Conservation (phyloP, 495 filamentous ascomycete genomes). For the Evansstolkia leycettana region DNA sequence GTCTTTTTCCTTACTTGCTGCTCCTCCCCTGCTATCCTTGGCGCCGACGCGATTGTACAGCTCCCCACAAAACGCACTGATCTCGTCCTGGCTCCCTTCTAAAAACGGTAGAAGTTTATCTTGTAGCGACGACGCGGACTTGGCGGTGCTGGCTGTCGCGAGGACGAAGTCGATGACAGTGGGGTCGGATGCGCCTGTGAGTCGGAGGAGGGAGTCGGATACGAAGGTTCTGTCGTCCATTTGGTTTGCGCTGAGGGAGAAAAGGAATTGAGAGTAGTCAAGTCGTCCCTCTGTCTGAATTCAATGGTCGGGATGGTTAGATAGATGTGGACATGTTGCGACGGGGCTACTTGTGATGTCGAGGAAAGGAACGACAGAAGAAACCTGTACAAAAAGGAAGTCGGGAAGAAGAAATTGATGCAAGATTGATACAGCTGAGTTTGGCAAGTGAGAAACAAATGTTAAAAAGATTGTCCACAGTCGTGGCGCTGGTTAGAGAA, state of each 20-base stretch:
- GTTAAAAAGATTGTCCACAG: too few relatives aligned
- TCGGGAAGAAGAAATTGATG: too few relatives aligned
- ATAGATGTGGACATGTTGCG: too few relatives aligned
- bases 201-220: conserved; percentile 34
- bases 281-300: too few relatives aligned
- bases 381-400: background rate
- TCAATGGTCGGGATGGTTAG: too few relatives aligned
- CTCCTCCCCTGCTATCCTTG: conserved; percentile 1
- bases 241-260: too few relatives aligned
- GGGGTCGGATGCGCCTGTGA: conserved; percentile 47
- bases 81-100: conserved; percentile 36
- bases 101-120: conserved; percentile 43
- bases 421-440: too few relatives aligned
- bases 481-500: too few relatives aligned
- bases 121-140: conserved; percentile 37
- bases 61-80: conserved; percentile 39
- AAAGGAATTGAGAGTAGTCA: too few relatives aligned
- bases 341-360: too few relatives aligned
- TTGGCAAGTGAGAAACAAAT: too few relatives aligned
- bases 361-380: background rate
- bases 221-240: conserved; percentile 35
- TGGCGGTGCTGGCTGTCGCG: conserved; percentile 43
- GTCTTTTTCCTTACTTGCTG: conserved; percentile 8
- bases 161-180: conserved; percentile 52
- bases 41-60: conserved; percentile 35